Evolutionary conservation across 805 yeast genomes (phyloP).

Genomic region (Ogataea chonburiensis): DNA sequence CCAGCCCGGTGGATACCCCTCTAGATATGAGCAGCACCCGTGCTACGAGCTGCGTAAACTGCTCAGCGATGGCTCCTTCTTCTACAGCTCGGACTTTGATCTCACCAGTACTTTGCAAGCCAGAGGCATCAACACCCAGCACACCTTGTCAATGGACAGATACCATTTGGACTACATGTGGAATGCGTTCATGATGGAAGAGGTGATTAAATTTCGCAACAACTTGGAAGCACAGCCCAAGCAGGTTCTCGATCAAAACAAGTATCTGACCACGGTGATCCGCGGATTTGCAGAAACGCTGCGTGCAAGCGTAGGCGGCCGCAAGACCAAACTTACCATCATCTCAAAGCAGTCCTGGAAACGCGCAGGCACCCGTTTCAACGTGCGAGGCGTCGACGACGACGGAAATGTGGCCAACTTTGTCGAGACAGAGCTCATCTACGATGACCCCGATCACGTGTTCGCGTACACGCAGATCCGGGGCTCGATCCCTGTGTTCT

Average conservation of each 20-base stretch:
- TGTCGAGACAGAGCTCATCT: constrained; percentile 87
- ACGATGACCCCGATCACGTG: constrained; percentile 46
- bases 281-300: constrained; percentile 92
- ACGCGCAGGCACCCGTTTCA: constrained; percentile 94
- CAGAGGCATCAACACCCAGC: constrained; percentile 53
- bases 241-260: constrained; percentile 64
- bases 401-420: constrained; percentile 94
- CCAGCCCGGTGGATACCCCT: constrained; percentile 29
- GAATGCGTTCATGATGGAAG: constrained; percentile 90
- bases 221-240: constrained; percentile 63
- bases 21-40: constrained; percentile 62
- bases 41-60: constrained; percentile 77
- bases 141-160: constrained; percentile 50
- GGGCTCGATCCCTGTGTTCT: constrained; percentile 93
- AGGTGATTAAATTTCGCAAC: constrained; percentile 69
- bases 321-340: constrained; percentile 59
- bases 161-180: constrained; percentile 92
- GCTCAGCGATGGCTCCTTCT: constrained; percentile 84
- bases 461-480: constrained; percentile 87
- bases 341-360: constrained; percentile 96
- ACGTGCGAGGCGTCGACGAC: constrained; percentile 94
- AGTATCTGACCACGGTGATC: constrained; percentile 86
- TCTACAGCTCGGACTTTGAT: constrained; percentile 89
- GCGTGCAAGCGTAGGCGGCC: constrained; percentile 37
- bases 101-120: constrained; percentile 82